Conservation (phyloP, 768 basidiomycete genomes). For the Tylopilus sp. region DNA sequence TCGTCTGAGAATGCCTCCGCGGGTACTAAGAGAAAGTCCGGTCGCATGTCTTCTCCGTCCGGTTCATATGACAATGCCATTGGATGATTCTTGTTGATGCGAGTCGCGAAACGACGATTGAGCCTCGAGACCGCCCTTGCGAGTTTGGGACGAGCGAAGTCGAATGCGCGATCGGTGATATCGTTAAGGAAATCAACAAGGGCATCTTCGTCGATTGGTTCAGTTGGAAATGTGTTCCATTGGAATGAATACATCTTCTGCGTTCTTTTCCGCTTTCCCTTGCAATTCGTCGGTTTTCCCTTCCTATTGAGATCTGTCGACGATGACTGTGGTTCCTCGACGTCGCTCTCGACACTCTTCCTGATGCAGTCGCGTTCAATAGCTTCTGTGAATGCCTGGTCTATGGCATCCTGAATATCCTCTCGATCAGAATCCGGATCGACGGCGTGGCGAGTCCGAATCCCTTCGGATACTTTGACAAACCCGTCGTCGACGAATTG, state of each 20-base stretch:
- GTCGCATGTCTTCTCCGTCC: neutral
- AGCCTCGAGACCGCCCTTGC: neutral
- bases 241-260: conserved; percentile 1
- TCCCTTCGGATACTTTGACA: neutral
- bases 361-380: neutral
- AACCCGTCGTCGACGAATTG: neutral
- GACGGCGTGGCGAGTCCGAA: neutral
- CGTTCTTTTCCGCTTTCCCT: neutral
- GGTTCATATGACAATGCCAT: neutral
- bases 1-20: conserved; percentile 2
- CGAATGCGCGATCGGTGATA: conserved; percentile 1
- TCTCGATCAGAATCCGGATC: neutral
- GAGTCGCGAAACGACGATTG: neutral
- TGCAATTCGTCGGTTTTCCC: neutral
- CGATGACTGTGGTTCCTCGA: neutral
- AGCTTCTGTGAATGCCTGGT: neutral
- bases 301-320: neutral
- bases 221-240: conserved; percentile 3
- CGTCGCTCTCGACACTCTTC: neutral
- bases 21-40: conserved; percentile 1
- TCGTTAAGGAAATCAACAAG: conserved; percentile 6
- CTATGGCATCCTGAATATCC: neutral
- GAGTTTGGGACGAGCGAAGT: neutral
- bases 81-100: neutral
- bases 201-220: conserved; percentile 4